Conservation (phyloP, 176 grass and related monocot species). For the Hordeum marinum region DNA sequence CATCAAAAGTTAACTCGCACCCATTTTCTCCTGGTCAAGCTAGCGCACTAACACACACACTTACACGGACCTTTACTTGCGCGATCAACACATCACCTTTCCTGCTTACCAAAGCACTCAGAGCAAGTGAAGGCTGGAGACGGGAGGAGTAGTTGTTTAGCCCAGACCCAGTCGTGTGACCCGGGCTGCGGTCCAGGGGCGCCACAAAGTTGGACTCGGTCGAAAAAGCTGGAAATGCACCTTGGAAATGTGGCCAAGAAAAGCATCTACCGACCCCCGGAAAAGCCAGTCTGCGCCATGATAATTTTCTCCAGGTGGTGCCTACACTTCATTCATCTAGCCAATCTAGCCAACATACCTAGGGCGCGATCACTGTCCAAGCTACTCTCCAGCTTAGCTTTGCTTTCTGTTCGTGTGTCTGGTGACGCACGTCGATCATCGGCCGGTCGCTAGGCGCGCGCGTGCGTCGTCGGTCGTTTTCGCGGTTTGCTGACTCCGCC, state of each 20-base stretch:
- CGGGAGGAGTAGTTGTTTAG: not conserved
- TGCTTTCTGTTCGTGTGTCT: not conserved
- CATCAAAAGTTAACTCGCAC: not conserved
- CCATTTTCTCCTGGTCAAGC: conserved; percentile 1
- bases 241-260: conserved; percentile 40
- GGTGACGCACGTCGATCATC: conserved; percentile 2
- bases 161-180: conserved; percentile 4
- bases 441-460: not conserved
- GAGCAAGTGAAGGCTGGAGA: conserved; percentile 25
- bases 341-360: not conserved
- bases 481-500: conserved; percentile 21
- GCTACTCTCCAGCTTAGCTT: not conserved
- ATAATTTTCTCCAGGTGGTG: conserved; percentile 27
- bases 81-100: not conserved
- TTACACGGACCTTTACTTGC: not conserved
- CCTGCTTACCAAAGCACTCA: conserved; percentile 28
- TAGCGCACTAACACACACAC: conserved; percentile 2
- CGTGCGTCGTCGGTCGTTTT: conserved; percentile 40
- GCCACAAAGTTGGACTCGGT: conserved; percentile 53
- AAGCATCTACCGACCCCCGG: conserved; percentile 20
- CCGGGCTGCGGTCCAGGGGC: conserved; percentile 20
- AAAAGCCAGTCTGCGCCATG: not conserved
- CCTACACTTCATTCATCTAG: not conserved
- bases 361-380: conserved; percentile 20
- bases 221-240: not conserved